Evolutionary conservation across 495 filamentous ascomycete genomes (phyloP), one percentile per base, ranked within the genome.

Genomic region (Aspergillus hancockii): DNA sequence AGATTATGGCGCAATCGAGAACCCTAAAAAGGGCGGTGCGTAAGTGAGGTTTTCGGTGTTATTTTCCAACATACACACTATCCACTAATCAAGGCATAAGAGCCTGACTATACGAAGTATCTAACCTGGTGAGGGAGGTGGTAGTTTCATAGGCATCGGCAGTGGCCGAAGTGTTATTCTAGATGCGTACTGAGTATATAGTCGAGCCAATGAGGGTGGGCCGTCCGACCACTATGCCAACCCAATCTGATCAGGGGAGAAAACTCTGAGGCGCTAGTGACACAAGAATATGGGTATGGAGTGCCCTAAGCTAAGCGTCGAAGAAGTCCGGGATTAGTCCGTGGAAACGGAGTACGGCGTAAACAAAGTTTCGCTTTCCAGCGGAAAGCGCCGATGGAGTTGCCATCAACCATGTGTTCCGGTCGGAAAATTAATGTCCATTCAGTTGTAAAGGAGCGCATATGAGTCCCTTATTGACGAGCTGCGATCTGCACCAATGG

Each of bases 301-400:
- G 49, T 12, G 31, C 50, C 30, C 50, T 52, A 52, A 13, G 50
- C 50, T 36, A 38, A 52, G n/a, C 50, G 51, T 41, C 51, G 31
- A 40, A 40, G 38, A 40, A 52, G 10, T 23, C 54, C 54, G 54
- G 54, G 43, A 32, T 49, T 25, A 34, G 40, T 57, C 54, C 54
- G 54, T 57, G 13, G 25, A 47, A 47, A 47, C 43, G 43, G 53
- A 13, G 23, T 32, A 49, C 31, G 19, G 41, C 41, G 43, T 16
- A 41, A 53, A 53, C 41, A 32, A 19, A 16, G 23, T 31, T 56
- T 32, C 32, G 18, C 43, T 49, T 63, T 66, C 49, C 64, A 52
- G 55, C 61, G 55, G 61, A 62, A 59, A 61, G 55, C 22, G 30
- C 57, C 55, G 55, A 58, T 61, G 12, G 46, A 43, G 8, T 22